A percentile compares a stretch with the other conserved stretches of the same genome.
Conservation (phyloP, 331 rosid genomes). For the Dryas integrifolia region DNA sequence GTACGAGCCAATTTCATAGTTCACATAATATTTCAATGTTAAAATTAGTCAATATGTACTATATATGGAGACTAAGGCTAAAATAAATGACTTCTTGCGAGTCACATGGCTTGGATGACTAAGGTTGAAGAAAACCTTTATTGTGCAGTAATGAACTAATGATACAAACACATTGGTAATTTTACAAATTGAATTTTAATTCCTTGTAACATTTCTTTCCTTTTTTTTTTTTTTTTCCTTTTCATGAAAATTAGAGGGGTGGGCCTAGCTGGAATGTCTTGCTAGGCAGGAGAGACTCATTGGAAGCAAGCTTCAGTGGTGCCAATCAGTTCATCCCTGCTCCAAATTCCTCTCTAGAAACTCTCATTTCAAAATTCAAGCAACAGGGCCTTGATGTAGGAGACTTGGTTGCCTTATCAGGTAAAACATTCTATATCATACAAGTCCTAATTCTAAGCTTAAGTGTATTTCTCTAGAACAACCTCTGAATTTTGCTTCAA, state of each 20-base stretch:
- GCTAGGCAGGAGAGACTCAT: conserved; percentile 79
- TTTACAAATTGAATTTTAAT: background rate
- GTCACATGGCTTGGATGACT: no score
- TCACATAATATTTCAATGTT: no score
- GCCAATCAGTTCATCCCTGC: conserved; percentile 73
- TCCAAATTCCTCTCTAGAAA: conserved; percentile 74
- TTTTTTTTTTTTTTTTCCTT: background rate
- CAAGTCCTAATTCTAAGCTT: no score
- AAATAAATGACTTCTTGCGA: no score
- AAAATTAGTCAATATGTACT: no score
- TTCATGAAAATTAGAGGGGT: conserved; percentile 53
- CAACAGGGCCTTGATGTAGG: conserved; percentile 61
- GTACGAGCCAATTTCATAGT: no score
- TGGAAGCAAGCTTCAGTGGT: conserved; percentile 71
- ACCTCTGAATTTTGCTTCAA: no score
- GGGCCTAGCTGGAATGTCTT: conserved; percentile 77
- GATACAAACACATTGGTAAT: no score
- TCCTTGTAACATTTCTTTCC: background rate
- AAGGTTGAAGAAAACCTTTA: no score
- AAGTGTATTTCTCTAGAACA: no score
- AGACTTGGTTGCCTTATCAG: conserved; percentile 75
- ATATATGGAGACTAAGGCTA: no score
- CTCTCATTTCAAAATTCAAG: conserved; percentile 57
- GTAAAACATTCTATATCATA: conserved; percentile 24
- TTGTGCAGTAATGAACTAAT: no score